Evolutionary conservation across 495 filamentous ascomycete genomes (phyloP).

Genomic region (Lindgomyces ingoldianus): DNA sequence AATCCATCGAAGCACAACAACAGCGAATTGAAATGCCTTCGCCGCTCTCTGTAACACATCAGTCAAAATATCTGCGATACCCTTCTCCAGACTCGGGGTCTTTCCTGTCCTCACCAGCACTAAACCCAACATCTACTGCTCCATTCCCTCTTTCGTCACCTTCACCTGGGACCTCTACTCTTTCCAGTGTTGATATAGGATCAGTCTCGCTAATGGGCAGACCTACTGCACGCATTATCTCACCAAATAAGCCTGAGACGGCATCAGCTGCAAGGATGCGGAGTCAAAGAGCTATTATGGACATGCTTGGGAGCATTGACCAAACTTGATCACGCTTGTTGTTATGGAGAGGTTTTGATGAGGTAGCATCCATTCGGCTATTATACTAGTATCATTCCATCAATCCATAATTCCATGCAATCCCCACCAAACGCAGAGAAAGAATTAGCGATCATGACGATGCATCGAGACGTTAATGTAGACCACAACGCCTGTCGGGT

Average conservation of each 20-base stretch:
- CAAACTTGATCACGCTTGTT: background rate
- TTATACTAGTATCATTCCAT: too few relatives aligned
- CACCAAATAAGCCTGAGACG: background rate
- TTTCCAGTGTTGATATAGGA: background rate
- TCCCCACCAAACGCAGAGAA: background rate
- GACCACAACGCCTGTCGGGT: too few relatives aligned
- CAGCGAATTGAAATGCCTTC: background rate
- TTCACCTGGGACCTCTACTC: background rate
- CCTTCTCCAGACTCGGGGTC: background rate
- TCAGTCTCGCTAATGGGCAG: background rate
- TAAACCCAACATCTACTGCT: background rate
- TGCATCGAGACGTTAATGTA: too few relatives aligned
- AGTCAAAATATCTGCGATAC: background rate
- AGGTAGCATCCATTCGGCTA: too few relatives aligned
- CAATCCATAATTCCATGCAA: too few relatives aligned
- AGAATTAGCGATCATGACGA: too few relatives aligned
- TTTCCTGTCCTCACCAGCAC: background rate
- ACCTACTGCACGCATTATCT: background rate
- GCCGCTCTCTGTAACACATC: background rate
- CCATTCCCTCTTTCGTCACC: background rate
- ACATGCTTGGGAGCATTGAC: constrained; percentile 10
- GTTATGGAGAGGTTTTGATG: too few relatives aligned
- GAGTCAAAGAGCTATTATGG: constrained; percentile 6
- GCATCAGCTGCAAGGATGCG: constrained; percentile 6
- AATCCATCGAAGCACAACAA: background rate